Evolutionary conservation across 306 rosid species (phyloP).

Genomic region (Begonia loranthoides): DNA sequence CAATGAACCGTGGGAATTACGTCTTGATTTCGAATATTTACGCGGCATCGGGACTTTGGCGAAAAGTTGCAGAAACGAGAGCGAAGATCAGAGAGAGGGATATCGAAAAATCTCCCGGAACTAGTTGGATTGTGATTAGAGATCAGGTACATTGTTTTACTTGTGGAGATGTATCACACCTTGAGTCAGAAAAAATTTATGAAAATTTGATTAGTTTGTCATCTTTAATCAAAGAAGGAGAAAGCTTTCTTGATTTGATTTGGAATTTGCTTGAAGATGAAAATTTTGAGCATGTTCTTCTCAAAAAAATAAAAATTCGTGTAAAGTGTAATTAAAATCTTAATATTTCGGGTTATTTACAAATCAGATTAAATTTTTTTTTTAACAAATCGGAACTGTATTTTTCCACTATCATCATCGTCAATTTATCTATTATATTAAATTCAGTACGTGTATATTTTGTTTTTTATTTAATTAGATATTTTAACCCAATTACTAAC

Average conservation of each 20-base stretch:
- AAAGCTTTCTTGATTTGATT: slow-evolving; percentile 11
- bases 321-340: no score
- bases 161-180: slow-evolving; percentile 23
- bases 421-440: no score
- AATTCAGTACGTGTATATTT: no score
- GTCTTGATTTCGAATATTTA: slow-evolving; percentile 32
- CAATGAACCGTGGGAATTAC: slow-evolving; percentile 29
- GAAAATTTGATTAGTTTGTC: slow-evolving; percentile 21
- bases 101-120: slow-evolving; percentile 22
- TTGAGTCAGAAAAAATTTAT: slow-evolving; percentile 21
- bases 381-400: no score
- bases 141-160: slow-evolving; percentile 21
- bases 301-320: neutral
- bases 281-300: slow-evolving; percentile 3
- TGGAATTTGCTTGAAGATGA: slow-evolving; percentile 9
- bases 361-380: no score
- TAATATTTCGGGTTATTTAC: no score
- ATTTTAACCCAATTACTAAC: no score
- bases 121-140: slow-evolving; percentile 33
- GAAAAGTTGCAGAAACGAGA: slow-evolving; percentile 21
- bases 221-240: slow-evolving; percentile 19
- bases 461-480: no score
- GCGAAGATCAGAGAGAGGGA: slow-evolving; percentile 24
- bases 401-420: no score
- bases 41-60: slow-evolving; percentile 31